These are phyloP conservation scores for Pseudoscleropodium purum DNA, from an alignment of 225 moss, liverwort and hornwort genomes.

Conservation along the genomic window DNA sequence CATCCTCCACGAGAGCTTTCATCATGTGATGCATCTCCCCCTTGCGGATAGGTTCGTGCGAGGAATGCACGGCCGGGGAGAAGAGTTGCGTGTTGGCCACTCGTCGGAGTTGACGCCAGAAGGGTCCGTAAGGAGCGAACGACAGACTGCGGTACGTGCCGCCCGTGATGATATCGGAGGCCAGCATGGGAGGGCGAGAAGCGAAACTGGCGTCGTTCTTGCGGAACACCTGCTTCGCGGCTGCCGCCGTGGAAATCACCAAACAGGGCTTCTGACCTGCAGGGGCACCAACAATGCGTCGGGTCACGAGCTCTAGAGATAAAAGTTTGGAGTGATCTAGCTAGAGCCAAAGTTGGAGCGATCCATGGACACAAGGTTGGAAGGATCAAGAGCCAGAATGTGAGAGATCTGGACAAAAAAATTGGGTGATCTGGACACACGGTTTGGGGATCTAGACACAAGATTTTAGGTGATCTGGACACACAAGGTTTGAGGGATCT, in stretches of 20 bases:
- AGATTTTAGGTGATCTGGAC: neutral
- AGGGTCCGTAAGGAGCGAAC: conserved; percentile 10
- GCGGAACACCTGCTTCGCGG: conserved; percentile 22
- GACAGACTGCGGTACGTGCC: conserved; percentile 4
- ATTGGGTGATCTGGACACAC: neutral
- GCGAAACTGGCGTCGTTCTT: conserved; percentile 27
- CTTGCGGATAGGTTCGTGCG: neutral
- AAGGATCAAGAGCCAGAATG: neutral
- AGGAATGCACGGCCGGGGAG: conserved; percentile 14
- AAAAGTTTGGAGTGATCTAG: neutral
- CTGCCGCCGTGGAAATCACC: conserved; percentile 23
- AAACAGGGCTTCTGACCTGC: conserved; percentile 19
- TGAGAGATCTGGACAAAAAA: neutral
- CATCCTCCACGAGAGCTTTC: conserved; percentile 1
- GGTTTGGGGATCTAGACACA: neutral
- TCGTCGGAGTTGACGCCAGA: conserved; percentile 21
- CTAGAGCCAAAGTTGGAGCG: neutral
- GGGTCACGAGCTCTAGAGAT: neutral
- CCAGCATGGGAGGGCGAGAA: conserved; percentile 3
- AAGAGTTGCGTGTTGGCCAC: conserved; percentile 22
- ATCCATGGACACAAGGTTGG: neutral
- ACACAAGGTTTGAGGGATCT: neutral
- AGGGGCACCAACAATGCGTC: neutral
- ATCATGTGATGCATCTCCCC: conserved; percentile 20
- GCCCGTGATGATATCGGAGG: neutral